Base-by-base conservation (phyloP, 2,329 filamentous ascomycete genomes). In the Rachicladosporium sp. region DNA sequence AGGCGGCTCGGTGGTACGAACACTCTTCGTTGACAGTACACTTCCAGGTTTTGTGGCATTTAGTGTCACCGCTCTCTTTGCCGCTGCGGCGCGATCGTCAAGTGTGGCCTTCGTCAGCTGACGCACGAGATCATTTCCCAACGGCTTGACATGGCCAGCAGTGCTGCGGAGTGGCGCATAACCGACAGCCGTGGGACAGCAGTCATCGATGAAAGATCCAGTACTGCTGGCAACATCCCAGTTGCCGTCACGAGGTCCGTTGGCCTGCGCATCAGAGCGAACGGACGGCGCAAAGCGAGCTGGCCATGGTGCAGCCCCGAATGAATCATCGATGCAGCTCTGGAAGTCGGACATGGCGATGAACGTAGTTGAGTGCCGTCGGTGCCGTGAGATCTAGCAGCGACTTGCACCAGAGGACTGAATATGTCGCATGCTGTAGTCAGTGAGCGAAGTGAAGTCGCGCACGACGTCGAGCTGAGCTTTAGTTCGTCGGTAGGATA, bases 191-290 rank as follows among this genome's bases (percentile, higher is more conserved):
- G 34, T 37, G 2, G 49, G 47, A 36, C 46, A 47, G 31, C 50
- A 41, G 43, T 54, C 52, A 41, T 56, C 53, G 12, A 55, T 44
- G 32, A 41, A 52, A 6, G 50, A 53, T 27, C 43, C 46, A 27
- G 42, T 11, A 19, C 38, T 36, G 33, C 43, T 46, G 11, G 36
- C 36, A 15, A 41, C 29, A 10, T 42, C 40, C 47, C 46, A 51
- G 37, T 45, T 40, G n/a, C 49, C 46, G n/a, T 43, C 42, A 12
- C 44, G 45, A 21, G 45, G 45, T 13, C 43, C 43, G 19, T 43
- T 43, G 45, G 43, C 11, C 6, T 11, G 31, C 9, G 31, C 15
- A 10, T 12, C 31, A 33, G 31, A 11, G 31, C 11, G 31, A 27
- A 27, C 23, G 23, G 23, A 27, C 23, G 23, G 23, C 23, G 23